These are phyloP conservation scores for Phytophthora cajani DNA, from an alignment of 352 stramenopile genomes.

Conservation along the genomic window DNA sequence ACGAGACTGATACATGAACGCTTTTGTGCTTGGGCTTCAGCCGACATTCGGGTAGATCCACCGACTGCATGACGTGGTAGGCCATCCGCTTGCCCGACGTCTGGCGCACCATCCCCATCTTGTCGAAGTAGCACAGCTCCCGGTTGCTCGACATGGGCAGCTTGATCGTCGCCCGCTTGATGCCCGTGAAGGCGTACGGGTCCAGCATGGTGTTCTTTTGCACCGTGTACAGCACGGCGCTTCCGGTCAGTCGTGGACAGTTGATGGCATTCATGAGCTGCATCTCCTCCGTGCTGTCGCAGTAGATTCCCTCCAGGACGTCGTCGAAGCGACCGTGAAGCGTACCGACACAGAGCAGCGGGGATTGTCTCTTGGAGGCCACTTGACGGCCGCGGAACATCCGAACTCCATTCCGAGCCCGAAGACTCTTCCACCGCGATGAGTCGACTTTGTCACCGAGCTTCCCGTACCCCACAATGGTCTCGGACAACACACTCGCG, in stretches of 20 bases:
- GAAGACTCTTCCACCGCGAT: constrained; percentile 39
- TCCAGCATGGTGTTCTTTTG: constrained; percentile 23
- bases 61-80: constrained; percentile 43
- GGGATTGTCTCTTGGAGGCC: background rate
- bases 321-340: constrained; percentile 42
- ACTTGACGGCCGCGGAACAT: constrained; percentile 33
- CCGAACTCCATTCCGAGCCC: constrained; percentile 23
- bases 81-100: constrained; percentile 35
- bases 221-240: constrained; percentile 34
- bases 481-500: constrained; percentile 40
- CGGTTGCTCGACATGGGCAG: constrained; percentile 32
- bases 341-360: constrained; percentile 38
- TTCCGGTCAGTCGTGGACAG: constrained; percentile 30
- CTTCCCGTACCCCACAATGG: constrained; percentile 40
- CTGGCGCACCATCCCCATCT: constrained; percentile 36
- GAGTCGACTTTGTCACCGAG: constrained; percentile 32
- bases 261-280: constrained; percentile 38
- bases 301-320: constrained; percentile 43
- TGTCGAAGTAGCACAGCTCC: constrained; percentile 47
- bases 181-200: constrained; percentile 40
- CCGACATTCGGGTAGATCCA: constrained; percentile 27
- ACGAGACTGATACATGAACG: constrained; percentile 26
- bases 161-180: constrained; percentile 42
- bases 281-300: constrained; percentile 39
- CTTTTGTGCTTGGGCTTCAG: constrained; percentile 21